These are phyloP conservation scores for Umbelopsis sp. DNA, from an alignment of 371 early-diverging fungal genomes.

Conservation along the genomic window DNA sequence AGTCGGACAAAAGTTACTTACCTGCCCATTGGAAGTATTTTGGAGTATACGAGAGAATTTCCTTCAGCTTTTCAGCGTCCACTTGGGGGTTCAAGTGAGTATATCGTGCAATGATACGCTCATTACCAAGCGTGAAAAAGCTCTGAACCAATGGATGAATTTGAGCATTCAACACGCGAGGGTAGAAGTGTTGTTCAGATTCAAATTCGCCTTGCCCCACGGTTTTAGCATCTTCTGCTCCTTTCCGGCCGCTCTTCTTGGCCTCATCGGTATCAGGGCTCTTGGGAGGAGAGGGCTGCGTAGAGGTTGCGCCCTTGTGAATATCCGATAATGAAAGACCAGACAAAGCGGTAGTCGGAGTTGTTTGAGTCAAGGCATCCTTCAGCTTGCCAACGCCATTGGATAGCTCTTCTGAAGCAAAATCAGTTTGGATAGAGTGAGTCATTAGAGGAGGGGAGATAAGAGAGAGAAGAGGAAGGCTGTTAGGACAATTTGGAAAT, in stretches of 20 bases:
- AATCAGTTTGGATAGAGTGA: slow-evolving; percentile 15
- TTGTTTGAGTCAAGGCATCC: slow-evolving; percentile 16
- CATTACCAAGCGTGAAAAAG: slow-evolving; percentile 89
- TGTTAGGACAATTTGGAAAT: neutral
- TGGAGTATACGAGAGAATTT: slow-evolving; percentile 74
- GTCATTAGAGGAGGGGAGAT: neutral
- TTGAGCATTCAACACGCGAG: slow-evolving; percentile 89
- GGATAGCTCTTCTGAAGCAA: neutral
- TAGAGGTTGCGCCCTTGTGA: slow-evolving; percentile 3
- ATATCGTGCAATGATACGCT: slow-evolving; percentile 88
- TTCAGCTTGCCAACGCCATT: slow-evolving; percentile 2
- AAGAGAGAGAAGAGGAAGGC: neutral
- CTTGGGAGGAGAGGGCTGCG: slow-evolving; percentile 37
- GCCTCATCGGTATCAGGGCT: slow-evolving; percentile 38
- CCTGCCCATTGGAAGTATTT: slow-evolving; percentile 93
- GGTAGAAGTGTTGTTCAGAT: slow-evolving; percentile 89
- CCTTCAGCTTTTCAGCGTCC: slow-evolving; percentile 62
- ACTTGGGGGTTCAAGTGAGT: slow-evolving; percentile 90
- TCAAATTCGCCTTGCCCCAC: slow-evolving; percentile 82
- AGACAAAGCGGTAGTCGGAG: slow-evolving; percentile 16
- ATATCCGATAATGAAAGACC: slow-evolving; percentile 15
- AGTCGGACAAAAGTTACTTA: slow-evolving; percentile 27
- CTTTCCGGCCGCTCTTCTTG: slow-evolving; percentile 15
- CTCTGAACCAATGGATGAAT: slow-evolving; percentile 88
- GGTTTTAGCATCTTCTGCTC: slow-evolving; percentile 22